Base-by-base conservation (phyloP, 1,284 basidiomycete genomes). In the Gomphus sp. region DNA sequence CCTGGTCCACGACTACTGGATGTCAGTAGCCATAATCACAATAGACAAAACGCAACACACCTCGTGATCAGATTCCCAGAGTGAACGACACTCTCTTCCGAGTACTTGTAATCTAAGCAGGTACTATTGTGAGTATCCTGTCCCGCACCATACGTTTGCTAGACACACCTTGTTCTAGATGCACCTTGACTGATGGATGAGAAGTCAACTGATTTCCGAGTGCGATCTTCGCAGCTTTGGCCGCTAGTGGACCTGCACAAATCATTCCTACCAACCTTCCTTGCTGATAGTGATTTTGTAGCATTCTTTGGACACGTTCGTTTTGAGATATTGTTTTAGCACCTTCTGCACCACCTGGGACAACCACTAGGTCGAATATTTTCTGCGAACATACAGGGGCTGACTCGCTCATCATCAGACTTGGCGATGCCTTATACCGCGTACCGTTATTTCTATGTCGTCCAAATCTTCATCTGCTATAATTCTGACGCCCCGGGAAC, bases 301-400 rank as follows among this genome's bases (percentile, higher is more conserved):
- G 77, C 12, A 92, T 75, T 0, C 73, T 70, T 67, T 90, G 85
- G 1, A 93, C 87, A 4, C 73, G 74, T 22, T 71, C 64, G 62
- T 79, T 83, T 37, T 73, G 71, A 3, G 86, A 80, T 53, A 93
- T 82, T 0, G 83, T 89, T 60, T 89, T 81, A 0, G 91, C 89
- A 12, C 92, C 91, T 66, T 85, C 84, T 0, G 84, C 82, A 1
- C 91, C 91, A 3, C 92, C 92, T 0, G 92, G 91, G 39, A 94
- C 80, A 54, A 93, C 74, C 12, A 92, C 66, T 0, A 81, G 77
- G 64, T 91, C 87, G 62, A 79, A 89, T n/a, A 52, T 25, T 55
- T 76, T 62, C n/a, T 77, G 56, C 79, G 79, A 82, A 82, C 22
- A 22, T 64, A 55, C 57, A 16, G 59, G 22, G 56, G 31, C 25